Percentiles rank a stretch among this genome's conserved stretches.
phyloP scores from a whole-genome alignment of 192 early-diverging fungal genomes.

The Entomortierella chlamydospora region DNA sequence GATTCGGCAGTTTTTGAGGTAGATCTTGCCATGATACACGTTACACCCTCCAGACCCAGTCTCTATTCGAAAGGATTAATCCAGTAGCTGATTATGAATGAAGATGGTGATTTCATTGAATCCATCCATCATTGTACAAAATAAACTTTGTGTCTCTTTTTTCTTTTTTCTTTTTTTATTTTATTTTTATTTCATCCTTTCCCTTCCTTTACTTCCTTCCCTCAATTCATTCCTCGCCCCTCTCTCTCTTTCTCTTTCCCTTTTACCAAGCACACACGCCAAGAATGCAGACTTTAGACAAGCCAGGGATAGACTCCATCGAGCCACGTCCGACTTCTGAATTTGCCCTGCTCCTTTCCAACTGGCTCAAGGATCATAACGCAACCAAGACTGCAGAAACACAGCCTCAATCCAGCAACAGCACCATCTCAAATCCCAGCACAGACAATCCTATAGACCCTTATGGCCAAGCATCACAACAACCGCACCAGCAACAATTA shows the following conservation, averaged over 20 bases:
- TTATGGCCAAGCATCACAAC: not conserved
- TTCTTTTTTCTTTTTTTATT: not conserved
- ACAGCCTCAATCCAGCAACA: not conserved
- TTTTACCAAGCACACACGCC: not conserved
- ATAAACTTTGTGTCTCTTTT: not conserved
- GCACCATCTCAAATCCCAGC: not conserved
- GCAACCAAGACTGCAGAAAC: conserved; percentile 13
- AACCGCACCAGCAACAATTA: not conserved
- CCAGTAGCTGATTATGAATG: no score
- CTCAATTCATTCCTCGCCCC: not conserved
- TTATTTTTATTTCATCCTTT: not conserved
- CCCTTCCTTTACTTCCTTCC: not conserved
- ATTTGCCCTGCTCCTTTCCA: conserved; percentile 17
- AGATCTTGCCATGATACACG: no score
- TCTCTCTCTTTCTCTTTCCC: not conserved
- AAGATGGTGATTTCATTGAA: no score
- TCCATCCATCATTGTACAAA: no score
- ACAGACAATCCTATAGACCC: not conserved
- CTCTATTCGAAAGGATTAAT: no score
- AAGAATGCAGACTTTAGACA: not conserved
- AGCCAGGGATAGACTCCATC: not conserved
- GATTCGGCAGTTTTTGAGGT: no score
- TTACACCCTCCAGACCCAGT: no score
- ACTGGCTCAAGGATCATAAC: conserved; percentile 31
- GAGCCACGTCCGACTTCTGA: conserved; percentile 1